Evolutionary conservation across 345 rosid species (phyloP), one percentile per base, ranked within the genome.

Genomic region (Eutrema heterophyllum): DNA sequence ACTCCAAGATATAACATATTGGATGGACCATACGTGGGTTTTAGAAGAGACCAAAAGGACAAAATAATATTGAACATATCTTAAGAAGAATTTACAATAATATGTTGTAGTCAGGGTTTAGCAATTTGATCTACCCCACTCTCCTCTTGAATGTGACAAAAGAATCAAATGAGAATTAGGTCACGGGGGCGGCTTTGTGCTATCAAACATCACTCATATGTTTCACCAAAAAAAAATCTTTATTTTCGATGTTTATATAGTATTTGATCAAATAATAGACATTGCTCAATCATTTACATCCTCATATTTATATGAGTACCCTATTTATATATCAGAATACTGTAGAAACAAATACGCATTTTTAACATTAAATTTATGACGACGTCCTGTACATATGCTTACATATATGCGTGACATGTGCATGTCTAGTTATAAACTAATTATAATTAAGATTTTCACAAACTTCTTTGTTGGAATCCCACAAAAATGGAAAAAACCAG

Each of bases 111-210:
- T 75, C 78, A 75, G 78, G 78, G 78, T 75, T 67, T 58, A 58
- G 74, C 74, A 76, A 67, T 68, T 76, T 70, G 65, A 53, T 76
- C 65, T 69, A 63, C 75, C 79, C 79, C 79, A 76, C 79, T 63
- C 53, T 60, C 68, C 12, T 76, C 75, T 36, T 76, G 75, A 76
- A 69, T 69, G 75, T 69, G 79, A 76, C 79, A 76, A 76, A 69
- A 76, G 79, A 76, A 76, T 76, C 75, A 76, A 61, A 52, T 75
- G 79, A 56, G 65, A 69, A 62, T 76, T 76, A 69, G 74, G 71
- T 76, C 79, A 76, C 79, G 79, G 79, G 79, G 79, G 75, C 75
- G 79, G 79, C 74, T 76, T 70, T 76, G 39, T 69, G 79, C 79
- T 70, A 76, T 70, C 79, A 76, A 76, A 76, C 75, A 76, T 55